Evolutionary conservation across 1,284 basidiomycete species (phyloP).

Genomic region (Ganoderma lingzhi): DNA sequence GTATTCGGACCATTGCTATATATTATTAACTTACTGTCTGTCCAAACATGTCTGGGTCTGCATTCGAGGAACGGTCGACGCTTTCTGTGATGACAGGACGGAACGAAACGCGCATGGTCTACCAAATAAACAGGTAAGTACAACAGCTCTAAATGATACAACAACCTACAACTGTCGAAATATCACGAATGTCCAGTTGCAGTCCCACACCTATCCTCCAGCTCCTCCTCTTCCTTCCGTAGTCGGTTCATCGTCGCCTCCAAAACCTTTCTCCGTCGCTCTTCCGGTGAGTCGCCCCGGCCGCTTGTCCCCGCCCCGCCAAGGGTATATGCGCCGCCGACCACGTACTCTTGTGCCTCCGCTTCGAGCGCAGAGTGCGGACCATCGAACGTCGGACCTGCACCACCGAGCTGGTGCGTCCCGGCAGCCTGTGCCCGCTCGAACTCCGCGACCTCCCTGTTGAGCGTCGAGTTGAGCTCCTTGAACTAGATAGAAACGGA

Average conservation of each 20-base stretch:
- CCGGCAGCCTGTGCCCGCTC: constrained; percentile 62
- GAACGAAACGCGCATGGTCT: background rate
- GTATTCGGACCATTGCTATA: background rate
- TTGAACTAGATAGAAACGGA: constrained; percentile 62
- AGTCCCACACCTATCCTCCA: constrained; percentile 78
- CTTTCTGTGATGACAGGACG: too few species aligned
- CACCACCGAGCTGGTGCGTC: constrained; percentile 58
- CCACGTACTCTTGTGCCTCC: constrained; percentile 55
- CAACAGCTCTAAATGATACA: background rate
- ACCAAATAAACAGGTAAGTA: background rate
- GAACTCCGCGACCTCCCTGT: constrained; percentile 74
- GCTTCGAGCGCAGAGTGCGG: constrained; percentile 63
- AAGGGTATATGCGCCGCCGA: constrained; percentile 51
- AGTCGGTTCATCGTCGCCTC: constrained; percentile 68
- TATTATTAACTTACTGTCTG: background rate
- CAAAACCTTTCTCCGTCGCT: constrained; percentile 59
- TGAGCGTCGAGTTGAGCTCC: constrained; percentile 76
- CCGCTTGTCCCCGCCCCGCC: constrained; percentile 36
- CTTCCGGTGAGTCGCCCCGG: constrained; percentile 57
- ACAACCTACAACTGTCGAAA: background rate
- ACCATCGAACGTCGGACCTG: constrained; percentile 47
- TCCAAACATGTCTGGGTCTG: background rate
- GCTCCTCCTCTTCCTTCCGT: constrained; percentile 69
- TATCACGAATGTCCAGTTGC: constrained; percentile 17
- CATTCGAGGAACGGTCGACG: too few species aligned